Conservation (phyloP, 2,329 filamentous ascomycete species). For the Pseudogymnoascus sp. region DNA sequence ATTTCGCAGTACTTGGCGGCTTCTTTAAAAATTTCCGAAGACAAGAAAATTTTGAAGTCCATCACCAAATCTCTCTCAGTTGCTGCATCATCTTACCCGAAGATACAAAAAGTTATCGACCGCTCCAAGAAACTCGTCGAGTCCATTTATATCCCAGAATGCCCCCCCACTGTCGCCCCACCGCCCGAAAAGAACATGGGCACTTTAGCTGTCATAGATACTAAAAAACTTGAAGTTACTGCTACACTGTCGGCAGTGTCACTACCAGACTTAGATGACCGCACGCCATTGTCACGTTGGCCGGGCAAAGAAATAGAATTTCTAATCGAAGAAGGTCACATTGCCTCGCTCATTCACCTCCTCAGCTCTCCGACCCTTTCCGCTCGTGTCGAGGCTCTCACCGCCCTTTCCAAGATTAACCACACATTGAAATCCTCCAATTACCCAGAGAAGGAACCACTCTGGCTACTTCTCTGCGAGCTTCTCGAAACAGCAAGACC, state of each 20-base stretch:
- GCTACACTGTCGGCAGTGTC: conserved; percentile 2
- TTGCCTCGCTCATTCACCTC: conserved; percentile 61
- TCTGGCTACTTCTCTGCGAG: conserved; percentile 74
- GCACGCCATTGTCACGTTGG: conserved; percentile 53
- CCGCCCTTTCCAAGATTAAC: conserved; percentile 57
- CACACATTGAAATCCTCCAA: conserved; percentile 56
- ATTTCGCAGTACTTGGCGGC: conserved; percentile 48
- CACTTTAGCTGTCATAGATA: background rate
- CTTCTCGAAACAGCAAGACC: conserved; percentile 62
- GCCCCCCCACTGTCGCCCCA: background rate
- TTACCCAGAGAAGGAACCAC: conserved; percentile 65
- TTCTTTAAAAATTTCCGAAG: conserved; percentile 45
- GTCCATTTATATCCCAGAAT: conserved; percentile 19
- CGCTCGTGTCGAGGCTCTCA: conserved; percentile 69
- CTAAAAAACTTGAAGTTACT: background rate
- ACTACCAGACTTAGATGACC: conserved; percentile 34
- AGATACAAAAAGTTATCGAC: conserved; percentile 25
- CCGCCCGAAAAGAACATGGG: background rate
- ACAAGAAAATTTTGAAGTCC: conserved; percentile 35
- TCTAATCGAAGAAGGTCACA: conserved; percentile 67
- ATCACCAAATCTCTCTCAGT: conserved; percentile 36
- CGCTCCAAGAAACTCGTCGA: conserved; percentile 23
- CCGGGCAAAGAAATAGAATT: conserved; percentile 67
- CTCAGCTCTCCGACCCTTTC: conserved; percentile 66
- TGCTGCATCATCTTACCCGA: conserved; percentile 32